A percentile compares a stretch with the other conserved stretches of the same genome.
Evolutionary conservation across 441 rosid genomes (phyloP).

Genomic region (Pelargonium fulgidum): DNA sequence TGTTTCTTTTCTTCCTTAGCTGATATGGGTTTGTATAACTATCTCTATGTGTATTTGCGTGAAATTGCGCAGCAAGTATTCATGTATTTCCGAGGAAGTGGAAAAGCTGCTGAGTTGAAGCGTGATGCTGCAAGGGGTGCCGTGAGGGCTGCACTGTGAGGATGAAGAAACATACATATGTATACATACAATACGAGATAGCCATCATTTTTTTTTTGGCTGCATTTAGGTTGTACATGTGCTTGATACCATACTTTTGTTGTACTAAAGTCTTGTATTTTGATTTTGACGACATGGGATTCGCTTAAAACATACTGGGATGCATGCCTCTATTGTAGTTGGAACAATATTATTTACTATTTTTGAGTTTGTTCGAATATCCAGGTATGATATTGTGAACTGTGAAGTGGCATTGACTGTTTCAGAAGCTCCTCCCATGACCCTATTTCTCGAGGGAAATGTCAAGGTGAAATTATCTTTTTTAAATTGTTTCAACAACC

Average conservation of each 20-base stretch:
- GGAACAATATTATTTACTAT: no score
- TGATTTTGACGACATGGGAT: neutral
- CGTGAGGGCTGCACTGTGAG: neutral
- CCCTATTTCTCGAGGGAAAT: no score
- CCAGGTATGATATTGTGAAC: no score
- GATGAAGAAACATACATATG: no score
- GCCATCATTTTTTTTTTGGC: neutral
- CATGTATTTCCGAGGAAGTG: slow-evolving; percentile 91
- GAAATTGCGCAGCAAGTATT: slow-evolving; percentile 57
- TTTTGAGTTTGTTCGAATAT: no score
- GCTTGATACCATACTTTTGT: neutral
- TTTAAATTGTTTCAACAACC: no score
- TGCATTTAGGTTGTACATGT: neutral
- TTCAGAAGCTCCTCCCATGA: no score
- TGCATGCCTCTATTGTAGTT: no score
- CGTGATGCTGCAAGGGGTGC: slow-evolving; percentile 58
- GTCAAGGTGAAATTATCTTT: no score
- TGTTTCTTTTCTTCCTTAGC: no score
- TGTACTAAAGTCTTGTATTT: neutral
- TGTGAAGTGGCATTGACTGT: no score
- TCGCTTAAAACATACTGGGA: no score
- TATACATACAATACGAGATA: neutral
- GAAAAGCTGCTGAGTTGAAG: slow-evolving; percentile 68
- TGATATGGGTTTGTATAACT: neutral
- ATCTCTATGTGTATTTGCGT: neutral